A percentile compares a stretch with the other conserved stretches of the same genome.
These are phyloP conservation scores for Metarhizium guizhouense DNA, from an alignment of 2,329 filamentous ascomycete species.

Conservation along the genomic window DNA sequence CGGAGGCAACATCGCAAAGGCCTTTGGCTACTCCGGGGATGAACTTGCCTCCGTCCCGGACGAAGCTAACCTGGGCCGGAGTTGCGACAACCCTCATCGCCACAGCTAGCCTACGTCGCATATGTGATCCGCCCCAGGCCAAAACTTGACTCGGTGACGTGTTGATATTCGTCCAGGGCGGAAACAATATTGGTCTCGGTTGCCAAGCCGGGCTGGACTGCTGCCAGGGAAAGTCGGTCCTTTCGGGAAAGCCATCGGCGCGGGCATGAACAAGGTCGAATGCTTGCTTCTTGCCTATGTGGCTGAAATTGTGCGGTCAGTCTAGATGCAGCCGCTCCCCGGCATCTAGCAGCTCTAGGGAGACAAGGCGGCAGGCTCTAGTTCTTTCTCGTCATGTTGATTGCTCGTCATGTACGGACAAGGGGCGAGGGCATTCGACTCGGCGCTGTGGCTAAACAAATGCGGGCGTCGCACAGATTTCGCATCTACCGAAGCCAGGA, in stretches of 20 bases:
- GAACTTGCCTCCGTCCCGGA: constrained; percentile 37
- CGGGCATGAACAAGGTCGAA: constrained; percentile 50
- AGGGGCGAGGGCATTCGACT: no score
- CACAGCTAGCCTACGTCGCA: constrained; percentile 29
- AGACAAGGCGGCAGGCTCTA: no score
- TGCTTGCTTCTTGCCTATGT: no score
- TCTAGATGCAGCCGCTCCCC: no score
- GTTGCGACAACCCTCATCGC: constrained; percentile 45
- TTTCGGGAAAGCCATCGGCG: constrained; percentile 40
- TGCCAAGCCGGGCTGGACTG: constrained; percentile 49
- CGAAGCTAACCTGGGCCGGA: constrained; percentile 42
- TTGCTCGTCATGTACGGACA: no score
- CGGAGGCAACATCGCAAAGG: constrained; percentile 32
- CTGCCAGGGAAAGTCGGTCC: constrained; percentile 40
- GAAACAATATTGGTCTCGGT: constrained; percentile 50
- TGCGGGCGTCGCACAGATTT: no score
- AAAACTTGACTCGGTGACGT: no score
- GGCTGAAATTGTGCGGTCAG: no score
- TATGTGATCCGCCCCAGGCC: not conserved
- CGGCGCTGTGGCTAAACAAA: no score
- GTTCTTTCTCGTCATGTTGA: no score
- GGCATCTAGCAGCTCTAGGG: no score
- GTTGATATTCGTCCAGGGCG: constrained; percentile 25
- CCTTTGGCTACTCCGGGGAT: constrained; percentile 43
- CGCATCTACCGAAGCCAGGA: no score